Evolutionary conservation across 768 basidiomycete genomes (phyloP), one percentile per base, ranked within the genome.

Genomic region (Mrakia frigida): DNA sequence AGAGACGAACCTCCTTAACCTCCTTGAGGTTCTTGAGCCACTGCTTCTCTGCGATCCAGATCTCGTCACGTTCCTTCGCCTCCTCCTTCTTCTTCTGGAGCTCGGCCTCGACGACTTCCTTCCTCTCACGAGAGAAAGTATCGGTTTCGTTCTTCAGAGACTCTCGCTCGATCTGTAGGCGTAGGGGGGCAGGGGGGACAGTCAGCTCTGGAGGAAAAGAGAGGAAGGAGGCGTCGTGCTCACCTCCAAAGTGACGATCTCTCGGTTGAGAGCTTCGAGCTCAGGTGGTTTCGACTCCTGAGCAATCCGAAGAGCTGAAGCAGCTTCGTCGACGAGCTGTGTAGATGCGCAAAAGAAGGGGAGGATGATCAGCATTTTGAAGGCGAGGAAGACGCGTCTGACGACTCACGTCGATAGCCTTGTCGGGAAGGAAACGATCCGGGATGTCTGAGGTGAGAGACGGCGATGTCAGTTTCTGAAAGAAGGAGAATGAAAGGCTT

Each of bases 241-340:
- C 41, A 80, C 81, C 82, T 95, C 90, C 23, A 94, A 85, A 0
- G 92, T 94, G 81, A 94, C 86, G 28, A 94, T 90, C 76, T 92
- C 90, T 53, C 94, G 86, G 76, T 94, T 91, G 16, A 95, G 87
- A 0, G 86, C 86, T 81, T 97, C 93, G 0, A 96, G 86, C 74
- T 90, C 90, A 73, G 93, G 91, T 0, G 94, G 94, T 81, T 94
- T 93, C 43, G 89, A 90, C 81, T 94, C 92, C 81, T 94, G 94
- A 0, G 93, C 91, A 5, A 97, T 88, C 0, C 93, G 89, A 6
- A 98, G 86, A 0, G 92, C 87, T 2, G 92, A 92, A 0, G 92
- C 91, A 4, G 94, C 94, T 83, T 98, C 96, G 83, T 98, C 96
- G 0, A 98, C 89, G 3, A 97, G 87, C 71, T 72, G 3, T 14